Conservation (phyloP, 2,329 filamentous ascomycete genomes). For the Calonectria pseudoreteaudii region DNA sequence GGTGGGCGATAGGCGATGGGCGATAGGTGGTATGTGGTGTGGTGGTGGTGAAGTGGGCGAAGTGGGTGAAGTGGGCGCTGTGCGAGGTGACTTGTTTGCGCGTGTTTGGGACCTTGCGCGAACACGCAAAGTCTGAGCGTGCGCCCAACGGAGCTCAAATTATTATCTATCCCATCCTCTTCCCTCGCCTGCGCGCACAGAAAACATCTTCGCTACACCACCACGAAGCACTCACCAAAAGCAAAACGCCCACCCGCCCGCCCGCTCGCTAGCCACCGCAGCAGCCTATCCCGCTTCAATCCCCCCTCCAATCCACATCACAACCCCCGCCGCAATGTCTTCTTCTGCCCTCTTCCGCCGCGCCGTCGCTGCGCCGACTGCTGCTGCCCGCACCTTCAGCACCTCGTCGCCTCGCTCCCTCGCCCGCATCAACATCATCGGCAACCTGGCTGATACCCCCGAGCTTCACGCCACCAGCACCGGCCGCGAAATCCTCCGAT, state of each 20-base stretch:
- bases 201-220: constrained; percentile 17
- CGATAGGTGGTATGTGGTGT: background rate
- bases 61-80: no score
- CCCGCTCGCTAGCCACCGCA: background rate
- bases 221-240: background rate
- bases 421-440: constrained; percentile 87
- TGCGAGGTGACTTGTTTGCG: background rate
- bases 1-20: background rate
- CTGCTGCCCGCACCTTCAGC: constrained; percentile 78
- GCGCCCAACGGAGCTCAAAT: background rate
- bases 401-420: constrained; percentile 73
- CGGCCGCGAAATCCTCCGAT: constrained; percentile 81
- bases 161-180: background rate
- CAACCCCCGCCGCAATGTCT: constrained; percentile 50
- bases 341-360: constrained; percentile 65
- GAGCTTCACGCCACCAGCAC: constrained; percentile 78
- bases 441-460: constrained; percentile 83
- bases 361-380: constrained; percentile 60
- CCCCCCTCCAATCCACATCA: background rate
- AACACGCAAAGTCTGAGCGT: constrained; percentile 3
- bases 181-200: background rate
- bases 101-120: background rate
- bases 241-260: background rate
- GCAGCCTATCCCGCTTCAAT: background rate
- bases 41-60: background rate